Percentiles rank a stretch among this genome's conserved stretches.
These are phyloP conservation scores for Yarrowia osloensis DNA, from an alignment of 805 yeast species.

Conservation along the genomic window DNA sequence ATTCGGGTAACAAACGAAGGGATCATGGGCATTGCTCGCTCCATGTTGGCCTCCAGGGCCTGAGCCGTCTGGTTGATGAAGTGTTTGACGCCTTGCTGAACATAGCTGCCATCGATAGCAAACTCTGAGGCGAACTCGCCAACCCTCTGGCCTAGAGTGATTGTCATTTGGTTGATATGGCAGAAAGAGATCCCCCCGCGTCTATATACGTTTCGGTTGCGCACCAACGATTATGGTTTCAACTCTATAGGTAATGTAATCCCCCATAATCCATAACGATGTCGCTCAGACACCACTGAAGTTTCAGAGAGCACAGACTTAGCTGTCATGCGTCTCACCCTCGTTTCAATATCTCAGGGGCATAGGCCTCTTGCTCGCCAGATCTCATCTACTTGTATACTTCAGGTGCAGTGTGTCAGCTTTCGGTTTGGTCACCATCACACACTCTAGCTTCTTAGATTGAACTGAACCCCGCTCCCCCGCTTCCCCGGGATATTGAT, in stretches of 20 bases:
- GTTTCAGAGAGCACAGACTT: too few species aligned
- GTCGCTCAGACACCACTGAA: background rate
- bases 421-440: too few species aligned
- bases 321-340: too few species aligned
- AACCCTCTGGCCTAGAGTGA: background rate
- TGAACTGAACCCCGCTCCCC: too few species aligned
- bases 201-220: constrained; percentile 21
- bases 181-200: background rate
- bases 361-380: too few species aligned
- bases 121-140: constrained; percentile 20
- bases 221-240: constrained; percentile 13
- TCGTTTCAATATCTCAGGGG: too few species aligned
- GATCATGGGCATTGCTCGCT: constrained; percentile 62
- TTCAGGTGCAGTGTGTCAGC: too few species aligned
- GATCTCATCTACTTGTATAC: too few species aligned
- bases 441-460: too few species aligned
- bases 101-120: constrained; percentile 23
- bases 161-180: background rate
- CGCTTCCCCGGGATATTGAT: too few species aligned
- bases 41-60: constrained; percentile 40
- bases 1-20: constrained; percentile 85
- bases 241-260: background rate
- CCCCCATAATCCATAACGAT: constrained; percentile 2
- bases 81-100: constrained; percentile 31
- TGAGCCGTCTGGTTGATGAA: constrained; percentile 38